A percentile compares a stretch with the other conserved stretches of the same genome.
Evolutionary conservation across 306 rosid genomes (phyloP).

Genomic region (Vigna trinervia): DNA sequence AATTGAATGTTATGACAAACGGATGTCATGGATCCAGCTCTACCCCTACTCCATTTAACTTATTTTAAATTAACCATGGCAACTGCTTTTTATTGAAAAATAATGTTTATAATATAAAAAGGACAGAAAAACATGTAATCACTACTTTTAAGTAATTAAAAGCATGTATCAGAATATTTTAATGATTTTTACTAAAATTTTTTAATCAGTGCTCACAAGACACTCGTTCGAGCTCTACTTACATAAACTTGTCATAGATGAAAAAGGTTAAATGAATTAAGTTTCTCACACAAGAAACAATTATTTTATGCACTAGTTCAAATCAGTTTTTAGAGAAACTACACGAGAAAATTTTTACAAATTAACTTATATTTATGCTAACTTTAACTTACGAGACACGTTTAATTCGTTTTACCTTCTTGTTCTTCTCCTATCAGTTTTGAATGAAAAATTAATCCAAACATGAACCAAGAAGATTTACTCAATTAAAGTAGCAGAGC

Average conservation of each 20-base stretch:
- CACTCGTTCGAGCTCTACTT: not conserved
- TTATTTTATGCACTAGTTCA: no score
- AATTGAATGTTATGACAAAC: not conserved
- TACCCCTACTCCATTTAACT: not conserved
- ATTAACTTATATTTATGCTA: no score
- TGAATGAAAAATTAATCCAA: no score
- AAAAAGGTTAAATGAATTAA: no score
- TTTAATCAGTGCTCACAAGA: not conserved
- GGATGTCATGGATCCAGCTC: not conserved
- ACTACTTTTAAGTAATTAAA: not conserved
- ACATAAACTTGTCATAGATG: no score
- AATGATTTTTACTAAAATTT: not conserved
- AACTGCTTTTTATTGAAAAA: not conserved
- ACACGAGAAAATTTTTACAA: no score
- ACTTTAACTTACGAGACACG: no score
- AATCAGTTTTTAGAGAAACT: no score
- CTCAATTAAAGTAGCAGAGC: not conserved
- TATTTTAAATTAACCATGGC: not conserved
- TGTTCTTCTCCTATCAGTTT: no score
- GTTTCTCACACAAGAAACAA: no score
- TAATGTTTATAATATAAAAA: not conserved
- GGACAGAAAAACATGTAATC: not conserved
- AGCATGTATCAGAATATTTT: not conserved
- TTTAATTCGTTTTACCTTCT: no score
- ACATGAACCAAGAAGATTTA: no score